phyloP scores from a whole-genome alignment of 768 basidiomycete species.

The Nevesoporus exiguus region DNA sequence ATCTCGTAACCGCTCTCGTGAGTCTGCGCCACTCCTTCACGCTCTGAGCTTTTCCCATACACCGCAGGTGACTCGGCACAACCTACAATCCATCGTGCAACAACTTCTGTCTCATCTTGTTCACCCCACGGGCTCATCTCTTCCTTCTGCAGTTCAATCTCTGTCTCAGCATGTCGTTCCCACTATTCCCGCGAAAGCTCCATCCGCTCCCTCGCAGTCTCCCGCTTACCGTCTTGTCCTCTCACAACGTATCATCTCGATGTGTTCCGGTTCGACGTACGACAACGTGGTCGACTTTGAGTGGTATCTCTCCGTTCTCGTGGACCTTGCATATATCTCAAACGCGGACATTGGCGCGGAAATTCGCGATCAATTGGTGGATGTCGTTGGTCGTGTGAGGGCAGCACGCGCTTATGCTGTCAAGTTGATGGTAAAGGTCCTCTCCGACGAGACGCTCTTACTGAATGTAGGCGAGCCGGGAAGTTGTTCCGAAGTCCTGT shows the following conservation, averaged over 20 bases:
- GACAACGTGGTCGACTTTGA: slow-evolving; percentile 90
- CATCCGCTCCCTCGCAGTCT: slow-evolving; percentile 60
- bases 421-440: slow-evolving; percentile 73
- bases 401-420: slow-evolving; percentile 77
- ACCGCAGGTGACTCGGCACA: slow-evolving; percentile 71
- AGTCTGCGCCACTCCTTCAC: slow-evolving; percentile 13
- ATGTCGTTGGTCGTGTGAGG: slow-evolving; percentile 79
- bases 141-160: slow-evolving; percentile 56
- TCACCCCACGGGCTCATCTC: slow-evolving; percentile 46
- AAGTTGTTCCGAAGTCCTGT: slow-evolving; percentile 80
- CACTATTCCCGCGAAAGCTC: slow-evolving; percentile 35
- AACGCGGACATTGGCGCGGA: slow-evolving; percentile 72
- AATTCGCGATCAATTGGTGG: slow-evolving; percentile 82
- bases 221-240: slow-evolving; percentile 84
- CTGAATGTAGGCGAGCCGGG: slow-evolving; percentile 63
- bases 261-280: slow-evolving; percentile 82
- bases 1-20: slow-evolving; percentile 92
- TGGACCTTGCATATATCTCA: slow-evolving; percentile 88
- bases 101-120: slow-evolving; percentile 87
- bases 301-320: slow-evolving; percentile 94
- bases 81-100: slow-evolving; percentile 86
- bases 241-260: slow-evolving; percentile 77
- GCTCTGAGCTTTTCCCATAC: not conserved
- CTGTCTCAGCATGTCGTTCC: slow-evolving; percentile 51
- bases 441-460: slow-evolving; percentile 76